These are phyloP conservation scores for Coemansia sp. DNA, from an alignment of 192 early-diverging fungal species.

Conservation along the genomic window DNA sequence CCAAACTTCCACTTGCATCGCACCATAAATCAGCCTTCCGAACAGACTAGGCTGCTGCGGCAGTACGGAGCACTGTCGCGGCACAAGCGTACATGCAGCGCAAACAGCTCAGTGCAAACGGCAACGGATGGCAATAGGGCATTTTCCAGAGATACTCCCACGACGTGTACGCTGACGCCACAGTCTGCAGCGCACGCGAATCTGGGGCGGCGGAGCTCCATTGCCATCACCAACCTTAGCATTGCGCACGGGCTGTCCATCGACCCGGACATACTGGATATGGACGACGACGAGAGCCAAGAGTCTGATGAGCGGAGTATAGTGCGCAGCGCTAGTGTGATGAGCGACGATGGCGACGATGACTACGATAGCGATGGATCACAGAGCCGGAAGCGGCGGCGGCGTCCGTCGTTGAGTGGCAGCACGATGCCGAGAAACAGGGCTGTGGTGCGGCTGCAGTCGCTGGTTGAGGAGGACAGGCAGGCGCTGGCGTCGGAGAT, in stretches of 20 bases:
- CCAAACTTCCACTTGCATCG: not conserved
- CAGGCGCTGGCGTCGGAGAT: conserved; percentile 49
- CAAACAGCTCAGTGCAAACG: not conserved
- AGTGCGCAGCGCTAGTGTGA: not conserved
- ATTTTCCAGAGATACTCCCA: not conserved
- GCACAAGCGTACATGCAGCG: not conserved
- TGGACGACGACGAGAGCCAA: conserved; percentile 35
- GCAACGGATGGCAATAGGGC: not conserved
- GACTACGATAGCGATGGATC: conserved; percentile 18
- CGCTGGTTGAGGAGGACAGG: conserved; percentile 45
- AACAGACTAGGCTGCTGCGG: not conserved
- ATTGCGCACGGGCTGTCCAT: conserved; percentile 26
- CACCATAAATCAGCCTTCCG: not conserved
- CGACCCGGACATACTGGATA: conserved; percentile 28
- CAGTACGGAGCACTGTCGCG: not conserved
- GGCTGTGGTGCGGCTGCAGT: conserved; percentile 45
- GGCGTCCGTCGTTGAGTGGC: conserved; percentile 17
- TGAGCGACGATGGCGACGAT: conserved; percentile 7
- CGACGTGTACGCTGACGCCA: not conserved
- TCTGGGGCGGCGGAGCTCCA: conserved; percentile 28
- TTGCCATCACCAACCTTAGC: conserved; percentile 22
- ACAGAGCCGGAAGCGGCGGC: not conserved
- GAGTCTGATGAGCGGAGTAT: conserved; percentile 8
- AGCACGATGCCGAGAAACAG: conserved; percentile 41
- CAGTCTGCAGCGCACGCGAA: not conserved